Evolutionary conservation across 1,284 basidiomycete genomes (phyloP).

Genomic region (Farysia itapuensis): DNA sequence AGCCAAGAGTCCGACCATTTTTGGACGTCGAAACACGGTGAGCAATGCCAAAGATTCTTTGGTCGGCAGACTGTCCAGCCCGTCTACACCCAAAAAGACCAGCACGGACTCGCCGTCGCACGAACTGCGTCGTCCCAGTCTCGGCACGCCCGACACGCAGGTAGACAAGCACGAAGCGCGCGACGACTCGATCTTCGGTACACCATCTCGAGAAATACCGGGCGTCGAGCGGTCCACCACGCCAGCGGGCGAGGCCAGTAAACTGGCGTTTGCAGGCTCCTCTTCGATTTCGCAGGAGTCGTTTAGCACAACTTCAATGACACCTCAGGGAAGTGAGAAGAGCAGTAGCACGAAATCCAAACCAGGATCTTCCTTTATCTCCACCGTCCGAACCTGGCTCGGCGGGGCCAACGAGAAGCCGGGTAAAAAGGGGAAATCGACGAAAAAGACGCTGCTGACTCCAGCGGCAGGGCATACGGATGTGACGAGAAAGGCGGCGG

Average conservation of each 20-base stretch:
- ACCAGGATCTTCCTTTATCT: constrained; percentile 41
- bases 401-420: constrained; percentile 78
- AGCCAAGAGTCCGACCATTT: constrained; percentile 40
- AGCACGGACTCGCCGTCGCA: constrained; percentile 2
- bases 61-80: constrained; percentile 18
- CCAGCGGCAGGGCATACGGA: no score
- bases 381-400: constrained; percentile 76
- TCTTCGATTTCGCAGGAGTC: constrained; percentile 50
- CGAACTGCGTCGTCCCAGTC: no score
- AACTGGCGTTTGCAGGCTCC: no score
- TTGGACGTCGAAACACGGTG: constrained; percentile 35
- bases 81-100: constrained; percentile 31
- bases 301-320: constrained; percentile 38
- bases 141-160: constrained; percentile 3
- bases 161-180: constrained; percentile 20
- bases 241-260: no score
- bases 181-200: no score
- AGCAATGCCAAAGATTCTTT: constrained; percentile 27
- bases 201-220: no score
- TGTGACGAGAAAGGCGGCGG: no score
- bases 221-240: no score
- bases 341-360: constrained; percentile 11
- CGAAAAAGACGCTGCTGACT: no score
- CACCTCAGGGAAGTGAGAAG: constrained; percentile 33
- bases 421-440: constrained; percentile 73